A percentile compares a stretch with the other conserved stretches of the same genome.
phyloP scores from a whole-genome alignment of 768 basidiomycete species.

The Hericium alpestre region DNA sequence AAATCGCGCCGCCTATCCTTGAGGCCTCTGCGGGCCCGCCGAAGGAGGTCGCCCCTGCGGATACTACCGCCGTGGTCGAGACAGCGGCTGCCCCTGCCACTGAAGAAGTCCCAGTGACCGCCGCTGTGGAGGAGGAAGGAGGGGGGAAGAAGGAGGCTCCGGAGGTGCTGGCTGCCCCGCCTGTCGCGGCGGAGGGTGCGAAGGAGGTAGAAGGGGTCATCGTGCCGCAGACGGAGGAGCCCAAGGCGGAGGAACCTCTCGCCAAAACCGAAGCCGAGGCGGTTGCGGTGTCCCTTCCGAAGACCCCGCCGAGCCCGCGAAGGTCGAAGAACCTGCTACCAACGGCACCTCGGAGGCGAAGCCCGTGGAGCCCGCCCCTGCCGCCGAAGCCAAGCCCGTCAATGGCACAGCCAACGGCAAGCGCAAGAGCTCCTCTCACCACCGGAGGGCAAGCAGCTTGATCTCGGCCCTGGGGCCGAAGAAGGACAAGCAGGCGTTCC shows the following conservation, averaged over 20 bases:
- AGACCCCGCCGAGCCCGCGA: neutral
- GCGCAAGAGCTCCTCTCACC: neutral
- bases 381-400: neutral
- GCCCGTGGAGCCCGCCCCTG: neutral
- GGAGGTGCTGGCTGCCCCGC: slow-evolving; percentile 1
- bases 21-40: neutral
- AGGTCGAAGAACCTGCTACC: neutral
- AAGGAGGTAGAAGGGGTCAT: neutral
- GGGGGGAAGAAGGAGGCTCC: neutral
- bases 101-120: neutral
- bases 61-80: neutral
- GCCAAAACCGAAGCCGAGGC: neutral
- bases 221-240: neutral
- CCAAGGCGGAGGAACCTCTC: too few relatives aligned
- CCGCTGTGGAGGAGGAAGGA: neutral
- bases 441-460: neutral
- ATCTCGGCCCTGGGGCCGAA: neutral
- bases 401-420: neutral
- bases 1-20: neutral
- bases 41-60: neutral
- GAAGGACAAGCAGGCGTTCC: slow-evolving; percentile 8
- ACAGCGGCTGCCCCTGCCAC: neutral
- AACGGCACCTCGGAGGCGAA: neutral
- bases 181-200: neutral
- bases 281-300: neutral